Evolutionary conservation across 192 early-diverging fungal species (phyloP).

Genomic region (Coemansia sp.): DNA sequence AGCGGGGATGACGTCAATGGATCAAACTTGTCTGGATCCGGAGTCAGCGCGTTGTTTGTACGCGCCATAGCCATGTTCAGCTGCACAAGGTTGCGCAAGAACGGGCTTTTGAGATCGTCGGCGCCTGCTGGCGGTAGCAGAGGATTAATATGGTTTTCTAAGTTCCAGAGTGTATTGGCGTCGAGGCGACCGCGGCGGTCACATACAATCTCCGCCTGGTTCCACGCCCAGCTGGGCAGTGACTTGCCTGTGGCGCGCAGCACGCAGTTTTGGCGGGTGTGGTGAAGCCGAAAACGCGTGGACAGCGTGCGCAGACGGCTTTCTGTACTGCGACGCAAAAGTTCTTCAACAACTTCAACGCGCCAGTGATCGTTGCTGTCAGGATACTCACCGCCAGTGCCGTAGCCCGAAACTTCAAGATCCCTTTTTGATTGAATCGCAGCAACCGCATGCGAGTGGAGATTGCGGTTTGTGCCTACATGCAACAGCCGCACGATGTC

Average conservation of each 20-base stretch:
- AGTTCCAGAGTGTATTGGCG: conserved; percentile 85
- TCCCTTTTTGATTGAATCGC: conserved; percentile 73
- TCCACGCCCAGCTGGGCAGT: conserved; percentile 96
- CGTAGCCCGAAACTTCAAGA: conserved; percentile 91
- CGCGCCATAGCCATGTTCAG: conserved; percentile 96
- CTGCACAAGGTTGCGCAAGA: conserved; percentile 82
- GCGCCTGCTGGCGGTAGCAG: conserved; percentile 69
- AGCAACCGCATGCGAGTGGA: conserved; percentile 81
- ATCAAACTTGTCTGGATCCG: conserved; percentile 91
- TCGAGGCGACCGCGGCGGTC: conserved; percentile 65
- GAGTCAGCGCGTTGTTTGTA: conserved; percentile 91
- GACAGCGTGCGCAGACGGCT: conserved; percentile 68
- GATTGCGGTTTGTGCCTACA: conserved; percentile 64
- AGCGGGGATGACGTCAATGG: conserved; percentile 55
- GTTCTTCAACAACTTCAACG: conserved; percentile 77
- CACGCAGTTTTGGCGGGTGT: conserved; percentile 69
- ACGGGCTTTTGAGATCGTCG: conserved; percentile 67
- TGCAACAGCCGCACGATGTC: conserved; percentile 85
- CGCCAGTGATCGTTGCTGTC: conserved; percentile 92
- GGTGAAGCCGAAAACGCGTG: conserved; percentile 79
- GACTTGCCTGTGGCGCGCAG: conserved; percentile 71
- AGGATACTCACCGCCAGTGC: conserved; percentile 60
- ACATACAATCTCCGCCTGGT: conserved; percentile 89
- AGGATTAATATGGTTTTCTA: conserved; percentile 83
- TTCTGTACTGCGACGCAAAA: conserved; percentile 37